Evolutionary conservation across 331 rosid species (phyloP).

Genomic region (Malus hybrid): DNA sequence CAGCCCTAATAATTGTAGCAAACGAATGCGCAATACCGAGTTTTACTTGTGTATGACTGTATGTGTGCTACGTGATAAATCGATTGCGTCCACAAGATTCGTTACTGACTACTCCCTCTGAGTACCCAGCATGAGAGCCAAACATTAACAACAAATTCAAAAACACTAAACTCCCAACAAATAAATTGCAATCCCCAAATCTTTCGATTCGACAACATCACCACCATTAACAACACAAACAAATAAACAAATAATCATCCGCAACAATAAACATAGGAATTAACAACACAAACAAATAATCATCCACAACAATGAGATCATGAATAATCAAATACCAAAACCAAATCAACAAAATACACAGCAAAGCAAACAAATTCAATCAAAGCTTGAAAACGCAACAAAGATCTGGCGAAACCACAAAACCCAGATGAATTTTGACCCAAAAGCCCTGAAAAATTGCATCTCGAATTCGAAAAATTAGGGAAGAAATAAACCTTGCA

Average conservation of each 20-base stretch:
- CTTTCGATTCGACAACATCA: not conserved
- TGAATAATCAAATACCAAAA: not conserved
- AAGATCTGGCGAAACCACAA: not conserved
- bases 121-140: not conserved
- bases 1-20: not conserved
- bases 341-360: not conserved
- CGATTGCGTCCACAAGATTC: not conserved
- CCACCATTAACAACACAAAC: not conserved
- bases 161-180: not conserved
- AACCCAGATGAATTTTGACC: conserved; percentile 4
- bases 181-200: not conserved
- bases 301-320: not conserved
- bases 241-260: not conserved
- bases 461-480: not conserved
- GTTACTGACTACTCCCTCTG: too few species aligned
- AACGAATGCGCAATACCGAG: not conserved
- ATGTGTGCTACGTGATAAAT: not conserved
- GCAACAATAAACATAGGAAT: too few species aligned
- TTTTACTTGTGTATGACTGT: not conserved
- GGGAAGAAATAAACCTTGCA: conserved; percentile 40
- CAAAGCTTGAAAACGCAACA: not conserved
- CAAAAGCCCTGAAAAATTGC: not conserved
- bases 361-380: not conserved
- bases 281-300: not conserved
- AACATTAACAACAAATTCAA: not conserved